phyloP scores from a whole-genome alignment of 2,329 filamentous ascomycete genomes.

The Pseudogymnoascus verrucosus region DNA sequence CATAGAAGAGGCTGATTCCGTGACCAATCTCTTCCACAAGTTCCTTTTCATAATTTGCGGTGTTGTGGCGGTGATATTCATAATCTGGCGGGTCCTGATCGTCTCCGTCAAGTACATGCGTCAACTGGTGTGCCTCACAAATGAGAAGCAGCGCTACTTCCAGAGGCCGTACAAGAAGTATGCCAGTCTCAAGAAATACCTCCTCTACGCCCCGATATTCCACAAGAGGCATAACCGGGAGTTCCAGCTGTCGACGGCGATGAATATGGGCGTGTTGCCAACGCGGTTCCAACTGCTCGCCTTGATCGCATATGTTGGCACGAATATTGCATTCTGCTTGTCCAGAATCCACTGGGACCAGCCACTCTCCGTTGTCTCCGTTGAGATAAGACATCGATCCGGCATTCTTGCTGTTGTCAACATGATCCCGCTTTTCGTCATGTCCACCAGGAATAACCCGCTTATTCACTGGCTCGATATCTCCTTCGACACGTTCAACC shows the following conservation, averaged over 20 bases:
- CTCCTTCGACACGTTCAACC: constrained; percentile 76
- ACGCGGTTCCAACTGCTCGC: constrained; percentile 70
- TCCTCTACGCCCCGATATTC: constrained; percentile 64
- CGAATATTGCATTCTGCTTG: constrained; percentile 71
- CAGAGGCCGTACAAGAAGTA: constrained; percentile 44
- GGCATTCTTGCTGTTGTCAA: constrained; percentile 66
- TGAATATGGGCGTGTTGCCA: constrained; percentile 70
- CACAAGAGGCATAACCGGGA: constrained; percentile 70
- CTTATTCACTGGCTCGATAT: constrained; percentile 64
- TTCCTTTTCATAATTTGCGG: constrained; percentile 59
- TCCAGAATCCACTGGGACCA: constrained; percentile 53
- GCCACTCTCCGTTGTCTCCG: constrained; percentile 36
- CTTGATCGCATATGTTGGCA: constrained; percentile 57
- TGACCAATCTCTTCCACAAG: constrained; percentile 48
- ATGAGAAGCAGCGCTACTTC: constrained; percentile 75
- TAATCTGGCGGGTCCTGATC: constrained; percentile 58
- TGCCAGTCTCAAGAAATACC: constrained; percentile 58
- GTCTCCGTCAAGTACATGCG: constrained; percentile 61
- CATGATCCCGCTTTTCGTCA: constrained; percentile 68
- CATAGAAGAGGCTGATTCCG: constrained; percentile 17
- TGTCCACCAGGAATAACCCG: constrained; percentile 71
- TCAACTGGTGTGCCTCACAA: constrained; percentile 66
- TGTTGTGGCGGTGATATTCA: constrained; percentile 52
- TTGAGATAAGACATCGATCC: constrained; percentile 56
- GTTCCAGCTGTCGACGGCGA: constrained; percentile 57